Evolutionary conservation across 495 filamentous ascomycete species (phyloP).

Genomic region (Xeromyces bisporus): DNA sequence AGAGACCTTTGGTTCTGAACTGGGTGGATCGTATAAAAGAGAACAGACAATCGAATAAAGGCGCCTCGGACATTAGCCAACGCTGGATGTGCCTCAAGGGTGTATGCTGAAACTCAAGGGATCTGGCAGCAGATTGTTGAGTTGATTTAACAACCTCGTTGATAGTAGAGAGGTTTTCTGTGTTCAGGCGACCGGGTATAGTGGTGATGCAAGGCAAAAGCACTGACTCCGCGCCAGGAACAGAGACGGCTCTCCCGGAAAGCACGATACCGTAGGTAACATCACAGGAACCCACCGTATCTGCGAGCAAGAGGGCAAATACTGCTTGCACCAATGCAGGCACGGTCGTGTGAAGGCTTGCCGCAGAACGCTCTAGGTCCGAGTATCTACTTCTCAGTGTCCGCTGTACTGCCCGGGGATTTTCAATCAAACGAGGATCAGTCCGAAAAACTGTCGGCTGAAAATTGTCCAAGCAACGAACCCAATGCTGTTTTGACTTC

Average conservation of each 20-base stretch:
- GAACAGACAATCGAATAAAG: conserved; percentile 28
- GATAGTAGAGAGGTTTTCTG: conserved; percentile 14
- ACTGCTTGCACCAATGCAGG: conserved; percentile 22
- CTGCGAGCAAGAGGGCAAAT: conserved; percentile 27
- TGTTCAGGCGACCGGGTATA: conserved; percentile 49
- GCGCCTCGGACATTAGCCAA: conserved; percentile 25
- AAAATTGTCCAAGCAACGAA: conserved; percentile 29
- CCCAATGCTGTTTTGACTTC: conserved; percentile 53
- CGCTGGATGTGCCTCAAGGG: conserved; percentile 28
- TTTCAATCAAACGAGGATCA: conserved; percentile 1
- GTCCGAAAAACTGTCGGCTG: conserved; percentile 16
- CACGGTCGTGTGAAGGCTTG: conserved; percentile 13
- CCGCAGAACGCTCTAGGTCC: conserved; percentile 10
- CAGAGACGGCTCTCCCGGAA: conserved; percentile 28
- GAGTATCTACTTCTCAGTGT: conserved; percentile 9
- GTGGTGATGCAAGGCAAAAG: conserved; percentile 84
- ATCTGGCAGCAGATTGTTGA: conserved; percentile 24
- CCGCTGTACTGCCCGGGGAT: conserved; percentile 6
- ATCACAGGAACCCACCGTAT: conserved; percentile 18
- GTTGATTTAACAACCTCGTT: conserved; percentile 18
- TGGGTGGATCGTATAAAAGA: conserved; percentile 11
- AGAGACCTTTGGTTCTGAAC: conserved; percentile 7
- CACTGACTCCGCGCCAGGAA: conserved; percentile 46
- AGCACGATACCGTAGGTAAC: conserved; percentile 28
- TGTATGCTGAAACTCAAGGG: conserved; percentile 28